A percentile compares a stretch with the other conserved stretches of the same genome.
phyloP scores from a whole-genome alignment of 2,329 filamentous ascomycete genomes.

The Diaporthe ampelina region DNA sequence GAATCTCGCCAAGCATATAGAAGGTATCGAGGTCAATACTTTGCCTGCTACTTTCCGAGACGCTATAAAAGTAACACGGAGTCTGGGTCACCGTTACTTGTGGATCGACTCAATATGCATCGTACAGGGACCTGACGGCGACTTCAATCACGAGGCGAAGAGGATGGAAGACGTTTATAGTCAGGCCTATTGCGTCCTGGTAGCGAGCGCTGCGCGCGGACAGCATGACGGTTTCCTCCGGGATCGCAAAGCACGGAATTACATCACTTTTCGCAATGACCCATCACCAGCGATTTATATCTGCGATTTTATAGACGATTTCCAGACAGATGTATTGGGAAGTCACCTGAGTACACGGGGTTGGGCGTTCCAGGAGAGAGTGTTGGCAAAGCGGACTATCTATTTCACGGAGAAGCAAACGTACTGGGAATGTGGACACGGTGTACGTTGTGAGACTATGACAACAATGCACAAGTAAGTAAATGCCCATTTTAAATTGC shows the following conservation, averaged over 20 bases:
- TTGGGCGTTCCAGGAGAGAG: conserved; percentile 57
- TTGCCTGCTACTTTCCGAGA: too few relatives aligned
- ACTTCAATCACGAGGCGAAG: too few relatives aligned
- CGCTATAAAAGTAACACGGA: too few relatives aligned
- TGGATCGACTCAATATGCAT: too few relatives aligned
- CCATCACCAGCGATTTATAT: neutral
- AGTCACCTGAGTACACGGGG: conserved; percentile 51
- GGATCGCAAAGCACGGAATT: conserved; percentile 35
- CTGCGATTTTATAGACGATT: neutral
- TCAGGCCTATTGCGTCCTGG: too few relatives aligned
- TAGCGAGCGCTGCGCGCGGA: conserved; percentile 38
- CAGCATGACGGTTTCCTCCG: conserved; percentile 45
- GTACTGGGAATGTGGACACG: conserved; percentile 56
- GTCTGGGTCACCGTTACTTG: too few relatives aligned
- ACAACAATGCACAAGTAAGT: conserved; percentile 50
- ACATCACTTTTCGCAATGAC: conserved; percentile 29
- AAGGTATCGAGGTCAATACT: too few relatives aligned
- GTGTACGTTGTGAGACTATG: conserved; percentile 53
- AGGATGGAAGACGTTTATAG: too few relatives aligned
- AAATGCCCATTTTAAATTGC: too few relatives aligned
- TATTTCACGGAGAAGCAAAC: conserved; percentile 54
- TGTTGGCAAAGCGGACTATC: conserved; percentile 53
- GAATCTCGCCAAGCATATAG: too few relatives aligned
- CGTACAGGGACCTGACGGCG: too few relatives aligned
- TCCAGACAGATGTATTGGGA: conserved; percentile 47